Percentiles rank a stretch among this genome's conserved stretches.
These are phyloP conservation scores for Saccharomyces hybrid DNA, from an alignment of 1,139 yeast genomes.

Conservation along the genomic window DNA sequence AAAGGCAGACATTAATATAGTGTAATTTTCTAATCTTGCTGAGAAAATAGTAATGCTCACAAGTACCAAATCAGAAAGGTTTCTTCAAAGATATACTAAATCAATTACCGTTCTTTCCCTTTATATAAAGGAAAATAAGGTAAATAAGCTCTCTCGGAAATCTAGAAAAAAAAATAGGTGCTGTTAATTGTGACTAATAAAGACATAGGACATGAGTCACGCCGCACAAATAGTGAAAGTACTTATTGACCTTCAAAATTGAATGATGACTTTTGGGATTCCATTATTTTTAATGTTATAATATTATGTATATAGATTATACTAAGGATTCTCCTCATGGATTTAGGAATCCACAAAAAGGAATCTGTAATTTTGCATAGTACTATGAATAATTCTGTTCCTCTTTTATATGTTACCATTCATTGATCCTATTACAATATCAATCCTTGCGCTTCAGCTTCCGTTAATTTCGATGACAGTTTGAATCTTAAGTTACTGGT, in stretches of 20 bases:
- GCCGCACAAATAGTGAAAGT: neutral
- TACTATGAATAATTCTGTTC: no score
- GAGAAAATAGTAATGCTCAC: neutral
- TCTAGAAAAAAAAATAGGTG: neutral
- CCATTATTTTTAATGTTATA: no score
- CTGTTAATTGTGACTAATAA: neutral
- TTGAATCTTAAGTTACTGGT: no score
- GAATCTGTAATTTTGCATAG: no score
- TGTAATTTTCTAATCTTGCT: neutral
- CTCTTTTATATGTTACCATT: neutral
- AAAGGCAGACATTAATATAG: conserved; percentile 53
- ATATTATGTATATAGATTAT: no score
- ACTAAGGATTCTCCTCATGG: no score
- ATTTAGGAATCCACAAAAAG: no score
- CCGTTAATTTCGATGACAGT: no score
- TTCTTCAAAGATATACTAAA: neutral
- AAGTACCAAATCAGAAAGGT: neutral
- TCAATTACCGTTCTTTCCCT: neutral
- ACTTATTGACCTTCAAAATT: no score
- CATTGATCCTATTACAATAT: neutral
- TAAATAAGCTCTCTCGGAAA: neutral
- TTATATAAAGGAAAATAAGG: neutral
- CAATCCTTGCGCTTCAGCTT: neutral
- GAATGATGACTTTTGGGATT: no score
- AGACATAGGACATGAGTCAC: neutral